Base-by-base conservation (phyloP, 768 basidiomycete species). In the Rubroboletus pulcherrimus region DNA sequence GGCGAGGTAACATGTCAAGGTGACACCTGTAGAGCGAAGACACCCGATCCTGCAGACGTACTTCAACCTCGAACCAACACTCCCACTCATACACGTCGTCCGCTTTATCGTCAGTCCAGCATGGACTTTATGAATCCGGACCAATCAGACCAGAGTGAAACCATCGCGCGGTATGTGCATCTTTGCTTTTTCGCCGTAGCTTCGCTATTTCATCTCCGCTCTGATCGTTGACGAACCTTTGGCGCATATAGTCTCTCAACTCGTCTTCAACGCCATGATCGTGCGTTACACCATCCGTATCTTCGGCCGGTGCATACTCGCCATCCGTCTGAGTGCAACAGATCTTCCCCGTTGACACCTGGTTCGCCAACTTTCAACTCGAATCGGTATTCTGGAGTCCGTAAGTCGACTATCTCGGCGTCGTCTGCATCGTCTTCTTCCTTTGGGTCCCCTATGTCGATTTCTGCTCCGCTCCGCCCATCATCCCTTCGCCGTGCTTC, bases 121-220 rank as follows among this genome's bases (percentile, higher is more conserved):
- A 92, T 92, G 91, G 91, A 93, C 66, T 91, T 91, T 60, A 82
- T 93, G 72, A 81, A 79, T 56, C 70, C 69, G 11, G 70, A 78
- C 31, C 77, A 77, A 49, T 75, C 73, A 39, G 66, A 73, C 46
- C 58, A 52, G 47, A 81, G 77, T 53, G 78, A 83, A 49, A 75
- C 75, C 50, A 83, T 90, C 65, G 76, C 79, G 53, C 79, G 82
- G 89, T 91, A 71, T 51, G 82, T 77, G n/a, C 37, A 49, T 57
- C 12, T 37, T 44, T 54, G 17, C 35, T 5, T 29, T 57, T 54
- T 53, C 49, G 31, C 49, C 15, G 17, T 38, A 3, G 31, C 51
- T 56, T 56, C 45, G 33, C 35, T 24, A 10, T 44, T 35, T 35
- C 33, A 57, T 56, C 49, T 31, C 21, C 21, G 43, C 31, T 24